Percentiles rank a stretch among this genome's conserved stretches.
phyloP scores from a whole-genome alignment of 352 stramenopile genomes.

The Pythium apleroticum region DNA sequence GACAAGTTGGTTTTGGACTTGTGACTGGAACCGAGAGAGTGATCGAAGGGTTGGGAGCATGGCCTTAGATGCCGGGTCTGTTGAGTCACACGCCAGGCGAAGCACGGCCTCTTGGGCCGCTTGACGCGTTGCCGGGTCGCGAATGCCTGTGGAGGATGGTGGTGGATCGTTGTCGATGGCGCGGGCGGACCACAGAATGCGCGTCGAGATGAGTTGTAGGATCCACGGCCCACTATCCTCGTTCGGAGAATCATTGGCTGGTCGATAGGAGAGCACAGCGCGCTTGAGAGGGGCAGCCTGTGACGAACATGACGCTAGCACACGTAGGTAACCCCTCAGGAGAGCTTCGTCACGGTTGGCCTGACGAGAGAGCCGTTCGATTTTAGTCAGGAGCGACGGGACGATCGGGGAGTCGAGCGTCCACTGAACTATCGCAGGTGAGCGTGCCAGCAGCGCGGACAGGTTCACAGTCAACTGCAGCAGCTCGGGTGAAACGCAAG shows the following conservation, averaged over 20 bases:
- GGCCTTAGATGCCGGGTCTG: neutral
- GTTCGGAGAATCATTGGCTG: neutral
- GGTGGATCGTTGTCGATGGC: neutral
- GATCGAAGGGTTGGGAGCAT: neutral
- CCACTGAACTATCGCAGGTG: neutral
- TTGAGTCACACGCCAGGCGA: slow-evolving; percentile 4
- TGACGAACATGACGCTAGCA: slow-evolving; percentile 4
- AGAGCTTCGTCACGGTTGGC: neutral
- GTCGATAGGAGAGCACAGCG: neutral
- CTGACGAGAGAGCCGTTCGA: neutral
- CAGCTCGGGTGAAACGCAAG: neutral
- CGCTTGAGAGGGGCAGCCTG: neutral
- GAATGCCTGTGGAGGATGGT: neutral
- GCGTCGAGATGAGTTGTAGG: neutral
- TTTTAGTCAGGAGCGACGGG: neutral
- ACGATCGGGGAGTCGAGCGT: slow-evolving; percentile 6
- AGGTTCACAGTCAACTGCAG: slow-evolving; percentile 12
- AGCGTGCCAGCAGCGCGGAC: neutral
- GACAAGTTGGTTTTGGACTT: slow-evolving; percentile 5
- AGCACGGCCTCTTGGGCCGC: slow-evolving; percentile 9
- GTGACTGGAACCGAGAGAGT: slow-evolving; percentile 5
- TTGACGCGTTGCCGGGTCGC: slow-evolving; percentile 10
- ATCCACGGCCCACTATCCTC: neutral
- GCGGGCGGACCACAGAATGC: slow-evolving; percentile 15
- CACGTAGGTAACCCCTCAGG: slow-evolving; percentile 4